Evolutionary conservation across 179 eudicot species (phyloP), one percentile per base, ranked within the genome.

Genomic region (Heliamphora pulchella): DNA sequence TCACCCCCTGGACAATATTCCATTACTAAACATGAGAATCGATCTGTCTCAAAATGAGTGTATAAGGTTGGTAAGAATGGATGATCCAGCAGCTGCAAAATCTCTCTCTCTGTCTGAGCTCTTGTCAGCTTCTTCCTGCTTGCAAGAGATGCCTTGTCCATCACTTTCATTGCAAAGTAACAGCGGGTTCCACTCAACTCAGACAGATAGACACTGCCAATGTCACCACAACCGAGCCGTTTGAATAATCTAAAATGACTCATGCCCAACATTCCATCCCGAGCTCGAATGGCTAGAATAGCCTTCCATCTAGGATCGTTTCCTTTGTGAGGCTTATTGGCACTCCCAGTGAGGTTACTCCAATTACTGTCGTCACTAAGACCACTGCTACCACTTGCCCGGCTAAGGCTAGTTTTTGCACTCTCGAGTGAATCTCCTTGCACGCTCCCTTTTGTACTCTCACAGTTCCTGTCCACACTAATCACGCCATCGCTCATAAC

Each of bases 351-450:
- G 14, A 87, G 79, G 79, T 86, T 89, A 83, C 94, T 91, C 91
- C 94, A 88, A 74, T 85, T 91, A 81, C 94, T 91, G 44, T 91
- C 92, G 82, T 91, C 79, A 80, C 96, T 93, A 54, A 93, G 79
- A 90, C 92, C 87, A 50, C 94, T 94, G 80, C 92, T 96, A 82
- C 89, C 92, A 77, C 98, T 94, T 15, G 91, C 94, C 59, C 93
- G 83, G 81, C 98, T 94, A 82, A 90, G 82, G 80, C 97, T 94
- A 78, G 96, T 91, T 85, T 92, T 92, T 4, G 89, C 89, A 83
- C 98, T 94, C 86, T 94, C 98, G 53, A 89, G 89, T 31, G 92
- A 89, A 71, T 91, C 96, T 64, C 93, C 97, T 74, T 85, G 85
- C 46, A 83, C 67, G 66, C 90, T 86, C 64, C 85, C 86, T 87